Evolutionary conservation across 2,329 filamentous ascomycete genomes (phyloP), one percentile per base, ranked within the genome.

Genomic region (Cercospora zeae-maydis): DNA sequence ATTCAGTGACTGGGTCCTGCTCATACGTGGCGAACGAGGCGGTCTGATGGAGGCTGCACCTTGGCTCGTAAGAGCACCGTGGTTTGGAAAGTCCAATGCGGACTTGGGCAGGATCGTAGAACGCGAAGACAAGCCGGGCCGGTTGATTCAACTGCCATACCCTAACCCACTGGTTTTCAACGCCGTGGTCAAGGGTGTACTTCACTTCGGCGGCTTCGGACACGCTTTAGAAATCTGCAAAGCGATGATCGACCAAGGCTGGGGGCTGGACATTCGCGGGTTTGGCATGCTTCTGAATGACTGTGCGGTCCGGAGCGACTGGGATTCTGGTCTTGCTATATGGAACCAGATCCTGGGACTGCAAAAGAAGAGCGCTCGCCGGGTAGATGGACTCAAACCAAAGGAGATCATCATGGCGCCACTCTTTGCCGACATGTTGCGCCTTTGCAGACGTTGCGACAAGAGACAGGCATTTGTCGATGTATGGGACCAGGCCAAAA

Each of bases 191-290:
- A 67, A 68, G 53, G 80, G 80, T 14, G 74, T 78, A 1, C 67
- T 81, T 37, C 74, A 76, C 54, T 82, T 82, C 63, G 73, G 75
- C 27, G 79, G 79, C 13, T 78, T 81, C 52, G 76, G 80, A 2
- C 72, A 76, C 10, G 76, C 79, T 10, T 66, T 81, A 8, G 70
- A 76, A 1, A 73, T 80, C 13, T 80, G 77, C 65, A 73, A 73
- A 54, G 73, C 75, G 34, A 78, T 81, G 75, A 75, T 76, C 14
- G 63, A 70, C 6, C 76, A 81, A 53, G 79, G 79, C 42, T 82
- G 79, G 79, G 78, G 79, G 9, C 69, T 81, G 8, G 76, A 78
- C 58, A 71, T 78, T 39, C 66, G 67, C 11, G 76, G 75, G 2
- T 70, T 81, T 4, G 74, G 69, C 0, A 71, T 74, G 13, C 70